A percentile compares a stretch with the other conserved stretches of the same genome.
phyloP scores from a whole-genome alignment of 768 basidiomycete species.

The Lactifluus subvellereus region DNA sequence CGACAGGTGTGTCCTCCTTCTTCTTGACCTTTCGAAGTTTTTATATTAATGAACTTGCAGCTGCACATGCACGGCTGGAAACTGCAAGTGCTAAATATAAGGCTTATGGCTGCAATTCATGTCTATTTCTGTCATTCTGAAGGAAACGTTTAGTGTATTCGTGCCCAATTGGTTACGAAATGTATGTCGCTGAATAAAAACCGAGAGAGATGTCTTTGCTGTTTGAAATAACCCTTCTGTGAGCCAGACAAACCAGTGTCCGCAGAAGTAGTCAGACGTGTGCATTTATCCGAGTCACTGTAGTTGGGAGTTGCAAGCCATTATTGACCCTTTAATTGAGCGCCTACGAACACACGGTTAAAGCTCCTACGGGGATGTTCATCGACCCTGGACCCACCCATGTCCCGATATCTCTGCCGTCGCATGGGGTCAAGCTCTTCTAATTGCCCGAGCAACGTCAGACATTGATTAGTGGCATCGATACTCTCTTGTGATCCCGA shows the following conservation, averaged over 20 bases:
- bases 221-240: neutral
- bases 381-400: slow-evolving; percentile 39
- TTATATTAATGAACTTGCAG: slow-evolving; percentile 30
- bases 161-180: neutral
- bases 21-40: too few relatives aligned
- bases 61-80: slow-evolving; percentile 54
- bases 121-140: neutral
- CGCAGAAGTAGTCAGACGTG: neutral
- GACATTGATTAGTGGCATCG: slow-evolving; percentile 40
- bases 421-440: slow-evolving; percentile 60
- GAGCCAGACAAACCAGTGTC: neutral
- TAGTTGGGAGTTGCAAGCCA: neutral
- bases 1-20: slow-evolving; percentile 33
- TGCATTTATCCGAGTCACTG: neutral
- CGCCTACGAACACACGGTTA: neutral
- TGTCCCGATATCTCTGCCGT: slow-evolving; percentile 58
- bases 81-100: slow-evolving; percentile 56
- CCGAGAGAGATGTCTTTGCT: neutral
- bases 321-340: neutral
- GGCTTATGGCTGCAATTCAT: neutral
- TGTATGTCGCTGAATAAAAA: neutral
- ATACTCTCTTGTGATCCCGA: slow-evolving; percentile 30
- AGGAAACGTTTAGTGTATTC: neutral
- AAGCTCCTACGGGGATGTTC: neutral
- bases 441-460: slow-evolving; percentile 50